Conservation (phyloP, 1,284 basidiomycete genomes). For the Ceratobasidium sp. region DNA sequence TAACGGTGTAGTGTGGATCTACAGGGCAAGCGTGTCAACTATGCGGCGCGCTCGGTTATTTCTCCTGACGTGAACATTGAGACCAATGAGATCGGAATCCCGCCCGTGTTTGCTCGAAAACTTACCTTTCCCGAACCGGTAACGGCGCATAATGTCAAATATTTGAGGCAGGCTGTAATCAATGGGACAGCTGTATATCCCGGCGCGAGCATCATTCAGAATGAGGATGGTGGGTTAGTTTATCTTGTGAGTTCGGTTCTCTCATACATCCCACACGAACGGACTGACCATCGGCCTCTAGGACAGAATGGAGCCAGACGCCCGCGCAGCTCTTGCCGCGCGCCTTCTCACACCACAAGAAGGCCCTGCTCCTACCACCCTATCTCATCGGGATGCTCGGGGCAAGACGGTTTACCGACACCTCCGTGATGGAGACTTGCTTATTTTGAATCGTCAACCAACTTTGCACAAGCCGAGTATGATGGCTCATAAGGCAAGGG, state of each 20-base stretch:
- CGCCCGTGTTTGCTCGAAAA: slow-evolving; percentile 97
- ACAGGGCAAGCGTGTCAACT: slow-evolving; percentile 99
- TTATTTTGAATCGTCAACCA: slow-evolving; percentile 98
- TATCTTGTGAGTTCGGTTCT: slow-evolving; percentile 70
- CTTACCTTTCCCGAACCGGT: slow-evolving; percentile 98
- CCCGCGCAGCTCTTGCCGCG: slow-evolving; percentile 96
- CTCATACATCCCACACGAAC: neutral
- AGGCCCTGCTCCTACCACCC: slow-evolving; percentile 65
- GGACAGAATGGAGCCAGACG: slow-evolving; percentile 89
- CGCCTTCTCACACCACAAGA: slow-evolving; percentile 95
- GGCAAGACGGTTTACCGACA: slow-evolving; percentile 98
- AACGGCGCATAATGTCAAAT: slow-evolving; percentile 90
- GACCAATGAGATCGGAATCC: slow-evolving; percentile 98
- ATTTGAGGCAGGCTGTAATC: slow-evolving; percentile 92
- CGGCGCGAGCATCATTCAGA: slow-evolving; percentile 94
- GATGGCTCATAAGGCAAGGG: slow-evolving; percentile 97
- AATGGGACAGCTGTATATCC: slow-evolving; percentile 92
- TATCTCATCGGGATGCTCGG: slow-evolving; percentile 74
- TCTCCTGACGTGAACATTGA: slow-evolving; percentile 99
- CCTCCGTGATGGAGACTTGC: slow-evolving; percentile 93
- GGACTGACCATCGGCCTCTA: slow-evolving; percentile 54
- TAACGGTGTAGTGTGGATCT: slow-evolving; percentile 12
- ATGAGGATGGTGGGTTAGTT: slow-evolving; percentile 91
- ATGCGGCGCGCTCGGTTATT: slow-evolving; percentile 98
- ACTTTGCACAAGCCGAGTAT: slow-evolving; percentile 99